Base-by-base conservation (phyloP, 306 rosid species). In the Quercus ilex region DNA sequence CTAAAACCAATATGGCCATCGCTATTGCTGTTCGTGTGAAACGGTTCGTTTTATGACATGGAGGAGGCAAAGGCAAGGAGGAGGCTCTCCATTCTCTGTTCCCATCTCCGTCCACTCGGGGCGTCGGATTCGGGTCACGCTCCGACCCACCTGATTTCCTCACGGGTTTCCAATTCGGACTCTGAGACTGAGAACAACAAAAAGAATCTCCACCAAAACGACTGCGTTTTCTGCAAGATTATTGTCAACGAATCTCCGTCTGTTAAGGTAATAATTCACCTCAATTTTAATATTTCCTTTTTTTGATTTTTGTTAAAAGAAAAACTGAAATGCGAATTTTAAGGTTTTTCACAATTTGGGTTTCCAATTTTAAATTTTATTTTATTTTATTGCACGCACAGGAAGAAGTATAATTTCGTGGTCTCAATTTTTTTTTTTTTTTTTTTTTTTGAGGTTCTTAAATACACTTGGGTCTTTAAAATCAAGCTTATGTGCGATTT, bases 201-300 rank as follows among this genome's bases (percentile, higher is more conserved):
- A 20, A 80, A 57, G 52, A 76, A 67, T 41, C 46, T 41, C 78
- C 77, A 30, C 46, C 74, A 19, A 69, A 63, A 79, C 49, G 90
- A 78, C 74, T 94, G 99, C 80, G 85, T 94, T 85, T 92, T 94
- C 87, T 94, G 99, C 75, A 90, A 82, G 81, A 92, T 94, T 67
- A 65, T 92, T 28, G 87, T 84, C 53, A 97, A 95, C 3, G 86
- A 88, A 74, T 82, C 88, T 38, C 94, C 90, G n/a, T 87, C 98
- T 83, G 74, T 85, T 46, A 93, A 91, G 92, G 98, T 86, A 58
- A 49, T 3, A 49, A 13, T 12, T 49, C 53, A 13, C 0, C 17
- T 49, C 25, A 8, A 15, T 35, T 55, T 7, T 41, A 18, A 0
- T 4, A 51, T 59, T 9, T 55, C 3, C 57, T n/a, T 15, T 31